A percentile compares a stretch with the other conserved stretches of the same genome.
Conservation (phyloP, 192 early-diverging fungal species). For the Linnemannia elongata region DNA sequence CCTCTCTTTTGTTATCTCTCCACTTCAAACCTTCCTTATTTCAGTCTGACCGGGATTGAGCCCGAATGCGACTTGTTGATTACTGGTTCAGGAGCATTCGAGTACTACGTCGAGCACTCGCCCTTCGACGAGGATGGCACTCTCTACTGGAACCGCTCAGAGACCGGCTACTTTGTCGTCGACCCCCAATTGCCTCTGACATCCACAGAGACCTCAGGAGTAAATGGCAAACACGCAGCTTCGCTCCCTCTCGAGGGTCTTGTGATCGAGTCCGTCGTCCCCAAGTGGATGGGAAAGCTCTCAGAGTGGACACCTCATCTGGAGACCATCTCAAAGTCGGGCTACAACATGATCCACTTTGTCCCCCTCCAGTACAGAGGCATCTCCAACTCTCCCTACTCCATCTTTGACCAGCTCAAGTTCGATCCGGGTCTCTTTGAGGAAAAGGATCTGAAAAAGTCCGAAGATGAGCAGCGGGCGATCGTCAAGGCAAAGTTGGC, state of each 20-base stretch:
- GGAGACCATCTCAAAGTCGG: conserved; percentile 74
- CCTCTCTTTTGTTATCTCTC: no score
- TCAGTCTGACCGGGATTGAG: conserved; percentile 48
- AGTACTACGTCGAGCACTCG: conserved; percentile 82
- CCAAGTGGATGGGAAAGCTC: conserved; percentile 96
- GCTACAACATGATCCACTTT: conserved; percentile 99
- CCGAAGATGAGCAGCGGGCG: conserved; percentile 72
- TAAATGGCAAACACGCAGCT: neutral
- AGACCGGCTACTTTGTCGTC: conserved; percentile 82
- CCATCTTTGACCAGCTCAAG: conserved; percentile 95
- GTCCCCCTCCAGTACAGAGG: conserved; percentile 94
- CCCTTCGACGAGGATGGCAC: conserved; percentile 20
- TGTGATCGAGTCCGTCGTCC: conserved; percentile 91
- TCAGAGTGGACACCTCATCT: conserved; percentile 83
- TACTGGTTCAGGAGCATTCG: conserved; percentile 81
- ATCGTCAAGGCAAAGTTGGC: conserved; percentile 68
- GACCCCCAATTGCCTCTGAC: conserved; percentile 80
- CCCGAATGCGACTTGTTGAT: conserved; percentile 72
- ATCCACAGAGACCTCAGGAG: conserved; percentile 14
- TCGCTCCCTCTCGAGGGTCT: conserved; percentile 90
- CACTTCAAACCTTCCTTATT: conserved; percentile 31
- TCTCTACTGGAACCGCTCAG: conserved; percentile 49
- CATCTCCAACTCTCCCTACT: conserved; percentile 96
- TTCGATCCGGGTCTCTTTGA: conserved; percentile 91
- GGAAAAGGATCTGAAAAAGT: conserved; percentile 54